Conservation (phyloP, 768 basidiomycete genomes). For the Leucocoprinus leucothites region DNA sequence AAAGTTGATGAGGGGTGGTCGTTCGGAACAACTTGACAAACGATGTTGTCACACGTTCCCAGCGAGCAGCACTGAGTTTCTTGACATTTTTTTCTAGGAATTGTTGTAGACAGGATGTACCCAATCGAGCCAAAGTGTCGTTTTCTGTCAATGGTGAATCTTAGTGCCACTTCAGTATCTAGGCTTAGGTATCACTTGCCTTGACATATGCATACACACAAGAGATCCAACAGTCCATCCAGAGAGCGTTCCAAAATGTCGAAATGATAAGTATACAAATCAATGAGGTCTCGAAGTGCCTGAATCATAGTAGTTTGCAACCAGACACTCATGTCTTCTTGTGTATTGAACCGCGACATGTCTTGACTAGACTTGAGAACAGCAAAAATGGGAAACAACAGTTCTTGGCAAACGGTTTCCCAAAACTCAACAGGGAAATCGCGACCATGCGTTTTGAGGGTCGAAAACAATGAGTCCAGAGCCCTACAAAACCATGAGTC, state of each 20-base stretch:
- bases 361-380: slow-evolving; percentile 93
- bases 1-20: slow-evolving; percentile 95
- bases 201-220: slow-evolving; percentile 98
- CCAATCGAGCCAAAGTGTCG: slow-evolving; percentile 95
- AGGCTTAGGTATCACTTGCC: slow-evolving; percentile 48
- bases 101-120: slow-evolving; percentile 96
- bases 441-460: slow-evolving; percentile 85
- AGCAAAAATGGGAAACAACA: slow-evolving; percentile 97
- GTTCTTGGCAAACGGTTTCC: slow-evolving; percentile 95
- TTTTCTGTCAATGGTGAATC: slow-evolving; percentile 63
- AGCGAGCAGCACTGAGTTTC: slow-evolving; percentile 79
- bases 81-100: slow-evolving; percentile 89
- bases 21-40: slow-evolving; percentile 97
- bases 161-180: slow-evolving; percentile 11
- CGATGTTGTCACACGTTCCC: slow-evolving; percentile 90
- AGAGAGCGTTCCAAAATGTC: slow-evolving; percentile 85
- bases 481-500: slow-evolving; percentile 50
- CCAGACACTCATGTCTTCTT: slow-evolving; percentile 99
- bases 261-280: slow-evolving; percentile 95
- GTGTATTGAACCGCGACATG: slow-evolving; percentile 87
- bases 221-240: slow-evolving; percentile 88
- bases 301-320: slow-evolving; percentile 99
- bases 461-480: slow-evolving; percentile 93
- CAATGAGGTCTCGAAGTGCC: slow-evolving; percentile 91
- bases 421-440: slow-evolving; percentile 91